These are phyloP conservation scores for Solanum dulcamara DNA, from an alignment of 257 asterid species.

Conservation along the genomic window DNA sequence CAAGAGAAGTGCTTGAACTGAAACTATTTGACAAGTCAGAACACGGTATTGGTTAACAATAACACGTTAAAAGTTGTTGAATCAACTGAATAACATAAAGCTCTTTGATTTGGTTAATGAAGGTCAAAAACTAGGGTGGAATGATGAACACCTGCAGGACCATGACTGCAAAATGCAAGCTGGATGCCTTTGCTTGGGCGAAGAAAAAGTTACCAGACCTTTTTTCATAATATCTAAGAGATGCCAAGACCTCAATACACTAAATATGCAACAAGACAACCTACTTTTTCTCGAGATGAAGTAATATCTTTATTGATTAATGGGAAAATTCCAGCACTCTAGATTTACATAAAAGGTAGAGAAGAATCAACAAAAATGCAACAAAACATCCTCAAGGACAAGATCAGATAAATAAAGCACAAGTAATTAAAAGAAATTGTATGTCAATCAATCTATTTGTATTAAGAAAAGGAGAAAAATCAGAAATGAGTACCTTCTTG, in stretches of 20 bases:
- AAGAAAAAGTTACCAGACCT: not conserved
- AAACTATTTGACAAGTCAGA: not conserved
- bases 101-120: not conserved
- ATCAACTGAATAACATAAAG: not conserved
- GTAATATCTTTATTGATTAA: not conserved
- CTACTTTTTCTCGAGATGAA: not conserved
- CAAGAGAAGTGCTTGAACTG: not conserved
- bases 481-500: conserved; percentile 38
- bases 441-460: not conserved
- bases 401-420: not conserved
- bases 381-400: not conserved
- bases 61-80: not conserved
- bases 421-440: not conserved
- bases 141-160: not conserved
- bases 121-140: not conserved
- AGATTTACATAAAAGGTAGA: not conserved
- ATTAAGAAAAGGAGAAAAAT: not conserved
- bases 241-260: not conserved
- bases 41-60: not conserved
- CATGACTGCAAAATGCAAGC: not conserved
- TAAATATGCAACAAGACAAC: not conserved
- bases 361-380: not conserved
- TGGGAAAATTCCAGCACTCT: not conserved
- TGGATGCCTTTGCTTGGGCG: not conserved
- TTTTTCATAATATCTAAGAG: not conserved